phyloP scores from a whole-genome alignment of 192 early-diverging fungal species.

The Umbelopsis vinacea region DNA sequence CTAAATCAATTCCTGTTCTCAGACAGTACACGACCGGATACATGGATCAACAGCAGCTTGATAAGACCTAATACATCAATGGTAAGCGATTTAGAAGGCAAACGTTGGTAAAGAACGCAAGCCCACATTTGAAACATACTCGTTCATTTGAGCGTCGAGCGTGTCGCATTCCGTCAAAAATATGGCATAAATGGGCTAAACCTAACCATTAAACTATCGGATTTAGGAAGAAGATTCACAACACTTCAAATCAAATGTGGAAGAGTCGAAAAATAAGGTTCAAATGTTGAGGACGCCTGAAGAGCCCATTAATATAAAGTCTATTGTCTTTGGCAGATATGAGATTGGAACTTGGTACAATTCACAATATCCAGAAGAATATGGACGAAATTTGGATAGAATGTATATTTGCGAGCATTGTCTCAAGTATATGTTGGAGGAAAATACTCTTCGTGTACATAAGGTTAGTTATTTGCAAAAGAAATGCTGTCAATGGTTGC shows the following conservation, averaged over 20 bases:
- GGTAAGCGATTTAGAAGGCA: too few relatives aligned
- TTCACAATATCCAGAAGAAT: constrained; percentile 94
- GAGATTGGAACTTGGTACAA: constrained; percentile 93
- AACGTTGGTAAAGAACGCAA: too few relatives aligned
- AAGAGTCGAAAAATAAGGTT: too few relatives aligned
- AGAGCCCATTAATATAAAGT: constrained; percentile 41
- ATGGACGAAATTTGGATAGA: constrained; percentile 61
- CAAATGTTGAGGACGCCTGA: too few relatives aligned
- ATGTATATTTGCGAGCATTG: constrained; percentile 93
- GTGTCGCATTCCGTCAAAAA: too few relatives aligned
- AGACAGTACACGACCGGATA: background rate
- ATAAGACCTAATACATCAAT: background rate
- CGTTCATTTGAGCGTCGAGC: too few relatives aligned
- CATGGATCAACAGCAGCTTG: background rate
- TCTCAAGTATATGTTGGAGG: constrained; percentile 89
- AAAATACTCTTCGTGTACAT: constrained; percentile 67
- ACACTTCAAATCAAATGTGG: too few relatives aligned
- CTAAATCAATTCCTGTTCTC: background rate
- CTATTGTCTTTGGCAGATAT: constrained; percentile 76
- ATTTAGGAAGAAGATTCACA: too few relatives aligned
- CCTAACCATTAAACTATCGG: too few relatives aligned
- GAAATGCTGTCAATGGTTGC: background rate
- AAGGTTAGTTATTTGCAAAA: constrained; percentile 42
- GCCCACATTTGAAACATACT: too few relatives aligned
- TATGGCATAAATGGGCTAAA: too few relatives aligned